phyloP scores from a whole-genome alignment of 2,329 filamentous ascomycete species.

The Drechslera avenae region DNA sequence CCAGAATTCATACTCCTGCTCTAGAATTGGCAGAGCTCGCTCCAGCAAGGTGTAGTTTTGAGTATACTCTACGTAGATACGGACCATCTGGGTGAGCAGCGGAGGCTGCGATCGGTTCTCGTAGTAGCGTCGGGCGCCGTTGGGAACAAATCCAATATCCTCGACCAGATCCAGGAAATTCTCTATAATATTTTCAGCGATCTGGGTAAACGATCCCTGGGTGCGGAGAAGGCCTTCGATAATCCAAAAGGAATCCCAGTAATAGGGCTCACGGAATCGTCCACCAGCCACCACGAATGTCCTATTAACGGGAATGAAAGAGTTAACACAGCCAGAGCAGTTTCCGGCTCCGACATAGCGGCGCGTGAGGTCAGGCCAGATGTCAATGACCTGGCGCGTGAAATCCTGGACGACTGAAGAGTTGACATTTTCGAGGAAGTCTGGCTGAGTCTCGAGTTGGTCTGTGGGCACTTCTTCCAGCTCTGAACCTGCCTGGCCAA shows the following conservation, averaged over 20 bases:
- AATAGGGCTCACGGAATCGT: constrained; percentile 73
- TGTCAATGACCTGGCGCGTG: constrained; percentile 66
- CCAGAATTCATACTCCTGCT: constrained; percentile 69
- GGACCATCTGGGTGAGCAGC: constrained; percentile 69
- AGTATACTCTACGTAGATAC: constrained; percentile 67
- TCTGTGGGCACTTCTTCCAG: constrained; percentile 59
- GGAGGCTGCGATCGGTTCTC: constrained; percentile 72
- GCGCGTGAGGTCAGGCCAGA: constrained; percentile 71
- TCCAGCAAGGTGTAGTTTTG: constrained; percentile 66
- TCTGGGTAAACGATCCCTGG: constrained; percentile 65
- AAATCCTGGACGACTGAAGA: constrained; percentile 66
- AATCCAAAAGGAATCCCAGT: constrained; percentile 75
- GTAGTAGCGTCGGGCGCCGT: constrained; percentile 71
- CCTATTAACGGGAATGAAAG: constrained; percentile 69
- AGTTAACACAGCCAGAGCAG: constrained; percentile 66
- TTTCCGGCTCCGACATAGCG: constrained; percentile 56
- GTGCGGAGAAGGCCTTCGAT: constrained; percentile 69
- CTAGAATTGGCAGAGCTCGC: constrained; percentile 65
- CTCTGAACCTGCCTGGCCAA: constrained; percentile 67
- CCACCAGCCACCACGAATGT: constrained; percentile 74
- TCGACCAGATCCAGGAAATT: constrained; percentile 73
- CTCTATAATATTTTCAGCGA: constrained; percentile 70
- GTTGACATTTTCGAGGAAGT: constrained; percentile 62
- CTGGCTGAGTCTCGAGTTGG: constrained; percentile 61
- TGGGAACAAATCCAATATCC: constrained; percentile 68